Evolutionary conservation across 768 basidiomycete genomes (phyloP).

Genomic region (Suillus placidus): DNA sequence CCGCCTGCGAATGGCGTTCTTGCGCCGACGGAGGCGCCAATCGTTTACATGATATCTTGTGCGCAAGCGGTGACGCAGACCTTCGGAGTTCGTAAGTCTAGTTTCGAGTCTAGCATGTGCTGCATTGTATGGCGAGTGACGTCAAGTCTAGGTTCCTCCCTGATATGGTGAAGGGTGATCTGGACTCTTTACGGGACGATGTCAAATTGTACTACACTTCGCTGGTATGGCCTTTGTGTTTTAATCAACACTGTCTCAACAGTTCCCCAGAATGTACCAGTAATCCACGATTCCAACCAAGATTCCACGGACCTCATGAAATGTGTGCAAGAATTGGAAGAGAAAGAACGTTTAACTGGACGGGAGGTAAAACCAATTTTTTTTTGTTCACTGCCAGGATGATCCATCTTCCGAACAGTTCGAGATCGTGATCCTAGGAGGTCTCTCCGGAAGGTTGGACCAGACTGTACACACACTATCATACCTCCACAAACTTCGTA

Average conservation of each 20-base stretch:
- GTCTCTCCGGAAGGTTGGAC: constrained; percentile 88
- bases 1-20: constrained; percentile 49
- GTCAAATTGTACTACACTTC: constrained; percentile 69
- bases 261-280: constrained; percentile 58
- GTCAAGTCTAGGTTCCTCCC: constrained; percentile 63
- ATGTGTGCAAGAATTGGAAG: constrained; percentile 67
- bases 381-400: background rate
- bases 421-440: constrained; percentile 81
- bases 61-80: constrained; percentile 8
- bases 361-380: constrained; percentile 35
- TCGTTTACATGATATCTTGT: constrained; percentile 64
- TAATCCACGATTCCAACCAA: constrained; percentile 72
- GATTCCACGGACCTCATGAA: constrained; percentile 97
- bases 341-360: constrained; percentile 51
- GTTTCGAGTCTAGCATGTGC: background rate
- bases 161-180: constrained; percentile 89
- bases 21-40: constrained; percentile 94
- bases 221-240: constrained; percentile 41
- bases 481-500: constrained; percentile 78
- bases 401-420: constrained; percentile 41
- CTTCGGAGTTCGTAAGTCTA: constrained; percentile 21
- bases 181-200: constrained; percentile 84
- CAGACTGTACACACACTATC: constrained; percentile 93
- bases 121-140: constrained; percentile 10
- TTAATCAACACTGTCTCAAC: background rate